Evolutionary conservation across 805 yeast species (phyloP), one percentile per base, ranked within the genome.

Genomic region (Metschnikowia vanudenii): DNA sequence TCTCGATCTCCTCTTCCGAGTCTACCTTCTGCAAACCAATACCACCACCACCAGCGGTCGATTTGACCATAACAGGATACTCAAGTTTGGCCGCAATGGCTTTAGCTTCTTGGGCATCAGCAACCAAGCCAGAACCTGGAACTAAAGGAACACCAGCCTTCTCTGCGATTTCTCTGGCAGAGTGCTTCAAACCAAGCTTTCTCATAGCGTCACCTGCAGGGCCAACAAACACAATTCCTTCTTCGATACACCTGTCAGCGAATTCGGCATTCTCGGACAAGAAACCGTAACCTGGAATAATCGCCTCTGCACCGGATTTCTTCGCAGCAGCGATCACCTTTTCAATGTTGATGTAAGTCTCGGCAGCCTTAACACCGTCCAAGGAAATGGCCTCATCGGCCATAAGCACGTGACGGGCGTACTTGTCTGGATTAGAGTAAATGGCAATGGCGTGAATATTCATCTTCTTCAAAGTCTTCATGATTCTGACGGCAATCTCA

Each of bases 31-130:
- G 97, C 57, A 92, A 73, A 54, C 99, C 99, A 61, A 92, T 92
- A 69, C 99, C 99, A 68, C 99, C 99, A 61, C 99, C 99, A 64
- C 99, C 99, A 20, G 98, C 98, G 51, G 99, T 94, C 20, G 96
- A 86, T 68, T 92, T 92, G 41, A 94, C 88, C 98, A 92, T 92
- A 29, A 92, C 81, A 24, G 98, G 98, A 59, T 88, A 94, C 47
- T 79, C 86, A 41, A 92, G 73, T 57, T 78, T 70, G 14, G 79
- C 82, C 13, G 97, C 98, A 52, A 84, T 79, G 50, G 70, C 75
- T 47, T 75, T 73, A 3, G 98, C 98, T 58, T 87, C 96, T 10
- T 76, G 76, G 11, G 91, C 76, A 51, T 80, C 71, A 1, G 78
- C 71, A 31, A 92, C 82, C 55, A 94, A 75, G 8, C 89, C 95